A percentile compares a stretch with the other conserved stretches of the same genome.
Conservation (phyloP, 306 rosid genomes). For the Quercus agrifolia region DNA sequence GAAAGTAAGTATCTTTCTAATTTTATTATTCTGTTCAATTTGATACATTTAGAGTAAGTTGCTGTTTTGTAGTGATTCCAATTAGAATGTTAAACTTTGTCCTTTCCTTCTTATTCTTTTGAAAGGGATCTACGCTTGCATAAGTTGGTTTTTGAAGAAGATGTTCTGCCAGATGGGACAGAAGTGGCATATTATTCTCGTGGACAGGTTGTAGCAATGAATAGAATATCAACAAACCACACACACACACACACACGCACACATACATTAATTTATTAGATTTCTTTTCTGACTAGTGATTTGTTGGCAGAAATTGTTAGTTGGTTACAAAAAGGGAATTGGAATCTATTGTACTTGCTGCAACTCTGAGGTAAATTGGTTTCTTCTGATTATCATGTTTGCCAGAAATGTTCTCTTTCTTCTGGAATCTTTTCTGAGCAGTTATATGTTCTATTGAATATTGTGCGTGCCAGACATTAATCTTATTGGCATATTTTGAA, state of each 20-base stretch:
- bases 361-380: constrained; percentile 53
- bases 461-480: neutral
- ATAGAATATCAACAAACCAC: neutral
- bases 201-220: constrained; percentile 59
- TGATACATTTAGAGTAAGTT: neutral
- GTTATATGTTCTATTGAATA: neutral
- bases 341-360: constrained; percentile 82
- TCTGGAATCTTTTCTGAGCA: too few relatives aligned
- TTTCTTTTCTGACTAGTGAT: constrained; percentile 25
- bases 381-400: neutral
- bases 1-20: constrained; percentile 54
- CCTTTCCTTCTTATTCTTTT: constrained; percentile 3
- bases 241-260: too few relatives aligned
- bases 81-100: neutral
- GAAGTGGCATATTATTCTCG: constrained; percentile 72
- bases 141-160: constrained; percentile 81
- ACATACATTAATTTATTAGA: neutral
- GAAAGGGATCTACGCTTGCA: constrained; percentile 84
- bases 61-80: neutral
- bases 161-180: constrained; percentile 78
- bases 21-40: neutral
- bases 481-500: constrained; percentile 3
- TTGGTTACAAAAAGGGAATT: constrained; percentile 72
- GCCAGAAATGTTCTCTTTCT: too few relatives aligned
- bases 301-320: constrained; percentile 59